phyloP scores from a whole-genome alignment of 1,284 basidiomycete genomes.

The Uromyces viciae-fabae region DNA sequence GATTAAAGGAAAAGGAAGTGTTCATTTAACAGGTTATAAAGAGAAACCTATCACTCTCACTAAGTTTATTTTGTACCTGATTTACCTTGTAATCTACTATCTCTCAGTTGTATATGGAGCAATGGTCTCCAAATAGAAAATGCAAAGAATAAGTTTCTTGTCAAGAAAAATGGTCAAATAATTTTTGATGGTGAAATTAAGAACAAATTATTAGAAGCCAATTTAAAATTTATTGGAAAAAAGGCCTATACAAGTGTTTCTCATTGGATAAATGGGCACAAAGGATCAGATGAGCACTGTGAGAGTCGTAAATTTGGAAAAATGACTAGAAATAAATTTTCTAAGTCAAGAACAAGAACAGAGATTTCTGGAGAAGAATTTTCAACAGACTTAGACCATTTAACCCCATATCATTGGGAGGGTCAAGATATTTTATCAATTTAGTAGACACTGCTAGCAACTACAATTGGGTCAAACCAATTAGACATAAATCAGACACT shows the following conservation, averaged over 20 bases:
- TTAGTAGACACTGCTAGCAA: slow-evolving; percentile 4
- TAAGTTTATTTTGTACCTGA: background rate
- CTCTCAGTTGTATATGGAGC: background rate
- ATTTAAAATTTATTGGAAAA: background rate
- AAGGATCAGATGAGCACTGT: background rate
- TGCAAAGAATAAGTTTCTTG: background rate
- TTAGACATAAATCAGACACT: background rate
- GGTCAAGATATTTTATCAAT: background rate
- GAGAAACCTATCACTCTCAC: background rate
- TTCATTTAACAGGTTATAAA: too few relatives aligned
- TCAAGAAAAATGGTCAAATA: background rate
- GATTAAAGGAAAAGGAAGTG: too few relatives aligned
- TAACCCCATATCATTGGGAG: background rate
- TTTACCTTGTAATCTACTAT: slow-evolving; percentile 10
- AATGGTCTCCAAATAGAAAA: slow-evolving; percentile 2
- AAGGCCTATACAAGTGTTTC: background rate
- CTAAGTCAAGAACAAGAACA: background rate
- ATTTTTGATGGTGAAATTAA: slow-evolving; percentile 3
- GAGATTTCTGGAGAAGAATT: background rate
- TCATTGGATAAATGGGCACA: background rate
- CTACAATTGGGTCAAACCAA: background rate
- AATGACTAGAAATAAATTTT: background rate
- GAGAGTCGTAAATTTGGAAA: background rate
- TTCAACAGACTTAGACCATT: background rate
- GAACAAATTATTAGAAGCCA: background rate